Percentiles rank a stretch among this genome's conserved stretches.
Conservation (phyloP, 2,329 filamentous ascomycete genomes). For the Pseudogymnoascus sp. region DNA sequence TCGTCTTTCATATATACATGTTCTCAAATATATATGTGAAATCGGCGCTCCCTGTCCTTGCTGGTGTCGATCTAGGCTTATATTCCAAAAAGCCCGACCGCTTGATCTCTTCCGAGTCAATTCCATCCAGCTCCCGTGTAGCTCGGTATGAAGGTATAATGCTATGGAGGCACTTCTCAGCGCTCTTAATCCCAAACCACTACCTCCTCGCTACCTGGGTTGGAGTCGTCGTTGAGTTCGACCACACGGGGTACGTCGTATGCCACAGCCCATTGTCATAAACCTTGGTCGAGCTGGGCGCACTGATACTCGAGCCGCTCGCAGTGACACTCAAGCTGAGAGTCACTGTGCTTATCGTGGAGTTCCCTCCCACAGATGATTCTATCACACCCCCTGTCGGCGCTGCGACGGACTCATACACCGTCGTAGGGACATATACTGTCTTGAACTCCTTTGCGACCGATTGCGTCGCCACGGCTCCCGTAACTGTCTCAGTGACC, state of each 20-base stretch:
- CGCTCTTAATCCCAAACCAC: background rate
- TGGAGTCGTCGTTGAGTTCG: constrained; percentile 4
- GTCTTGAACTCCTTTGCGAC: constrained; percentile 11
- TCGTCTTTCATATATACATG: background rate
- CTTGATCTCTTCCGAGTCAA: background rate
- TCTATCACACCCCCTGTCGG: background rate
- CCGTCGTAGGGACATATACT: background rate
- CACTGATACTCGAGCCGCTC: background rate
- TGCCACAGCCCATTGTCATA: constrained; percentile 27
- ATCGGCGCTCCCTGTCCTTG: background rate
- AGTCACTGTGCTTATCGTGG: background rate
- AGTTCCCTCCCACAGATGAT: background rate
- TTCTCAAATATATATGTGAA: background rate
- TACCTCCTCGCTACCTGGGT: background rate
- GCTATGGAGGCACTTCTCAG: background rate
- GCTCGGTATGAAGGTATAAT: background rate
- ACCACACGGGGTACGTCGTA: constrained; percentile 19
- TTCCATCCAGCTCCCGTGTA: background rate
- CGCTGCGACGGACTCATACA: background rate
- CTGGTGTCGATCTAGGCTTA: background rate
- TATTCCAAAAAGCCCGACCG: background rate
- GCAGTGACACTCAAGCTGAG: background rate
- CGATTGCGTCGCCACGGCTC: constrained; percentile 25
- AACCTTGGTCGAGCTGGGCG: background rate
- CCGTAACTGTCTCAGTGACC: constrained; percentile 14